Conservation (phyloP, 2,329 filamentous ascomycete species). For the Emmonsia crescens region DNA sequence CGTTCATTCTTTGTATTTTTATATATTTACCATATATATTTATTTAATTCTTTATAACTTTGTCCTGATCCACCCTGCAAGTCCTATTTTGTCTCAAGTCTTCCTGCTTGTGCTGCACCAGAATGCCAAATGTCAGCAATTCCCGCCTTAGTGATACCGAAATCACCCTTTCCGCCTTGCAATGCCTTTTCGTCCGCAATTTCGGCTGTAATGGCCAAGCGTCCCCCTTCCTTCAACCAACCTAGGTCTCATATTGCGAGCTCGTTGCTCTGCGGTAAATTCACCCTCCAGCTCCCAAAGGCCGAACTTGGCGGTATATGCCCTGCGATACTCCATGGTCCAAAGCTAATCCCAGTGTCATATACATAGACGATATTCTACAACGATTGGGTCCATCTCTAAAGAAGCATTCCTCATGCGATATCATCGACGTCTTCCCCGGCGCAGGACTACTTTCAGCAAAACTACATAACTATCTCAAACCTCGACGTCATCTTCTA, state of each 20-base stretch:
- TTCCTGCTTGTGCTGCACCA: not conserved
- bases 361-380: constrained; percentile 51
- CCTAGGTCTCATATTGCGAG: constrained; percentile 19
- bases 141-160: not conserved
- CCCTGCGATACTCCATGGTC: not conserved
- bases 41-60: not conserved
- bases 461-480: constrained; percentile 61
- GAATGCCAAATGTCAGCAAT: not conserved
- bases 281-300: not conserved
- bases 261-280: constrained; percentile 27
- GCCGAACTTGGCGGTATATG: not conserved
- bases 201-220: constrained; percentile 4
- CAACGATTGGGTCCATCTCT: constrained; percentile 59
- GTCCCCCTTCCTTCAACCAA: constrained; percentile 15
- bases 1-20: not conserved
- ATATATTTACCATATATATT: not conserved
- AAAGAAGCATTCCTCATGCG: constrained; percentile 61
- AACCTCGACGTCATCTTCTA: constrained; percentile 73
- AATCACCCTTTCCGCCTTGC: constrained; percentile 2
- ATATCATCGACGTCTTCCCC: constrained; percentile 79
- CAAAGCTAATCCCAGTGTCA: not conserved
- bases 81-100: not conserved
- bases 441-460: constrained; percentile 68
- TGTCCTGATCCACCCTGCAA: not conserved
- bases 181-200: constrained; percentile 18